Evolutionary conservation across 2,329 filamentous ascomycete genomes (phyloP).

Genomic region (Orbilia quercus): DNA sequence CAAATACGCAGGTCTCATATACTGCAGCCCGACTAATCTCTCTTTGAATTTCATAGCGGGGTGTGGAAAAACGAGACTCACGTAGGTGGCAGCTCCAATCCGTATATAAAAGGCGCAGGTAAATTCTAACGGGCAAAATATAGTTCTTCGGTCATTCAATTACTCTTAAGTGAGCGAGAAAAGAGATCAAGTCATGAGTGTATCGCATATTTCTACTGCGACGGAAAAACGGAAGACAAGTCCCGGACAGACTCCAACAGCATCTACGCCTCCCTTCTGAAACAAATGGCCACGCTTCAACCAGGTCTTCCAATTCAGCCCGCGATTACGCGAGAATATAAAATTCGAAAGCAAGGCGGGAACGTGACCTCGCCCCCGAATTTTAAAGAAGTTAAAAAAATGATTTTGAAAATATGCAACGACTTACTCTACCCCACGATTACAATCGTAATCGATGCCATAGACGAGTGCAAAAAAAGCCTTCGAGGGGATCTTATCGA

Average conservation of each 20-base stretch:
- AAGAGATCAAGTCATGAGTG: constrained; percentile 57
- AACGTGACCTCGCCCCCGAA: constrained; percentile 7
- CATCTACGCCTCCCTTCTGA: constrained; percentile 60
- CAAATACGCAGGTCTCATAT: not conserved
- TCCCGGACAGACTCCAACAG: constrained; percentile 59
- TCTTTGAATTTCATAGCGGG: constrained; percentile 60
- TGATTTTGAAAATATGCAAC: constrained; percentile 58
- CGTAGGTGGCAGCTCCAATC: constrained; percentile 61
- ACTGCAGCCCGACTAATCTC: constrained; percentile 58
- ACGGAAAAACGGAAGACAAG: constrained; percentile 59
- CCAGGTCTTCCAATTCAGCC: constrained; percentile 13
- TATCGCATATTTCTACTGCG: constrained; percentile 63
- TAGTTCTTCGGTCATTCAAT: constrained; percentile 17
- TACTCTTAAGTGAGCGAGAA: constrained; percentile 42
- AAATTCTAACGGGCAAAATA: no score
- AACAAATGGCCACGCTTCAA: constrained; percentile 54
- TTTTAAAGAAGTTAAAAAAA: constrained; percentile 19
- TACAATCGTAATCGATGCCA: constrained; percentile 62
- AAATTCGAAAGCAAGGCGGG: constrained; percentile 11
- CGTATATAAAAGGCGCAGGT: no score
- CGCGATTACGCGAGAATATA: constrained; percentile 3
- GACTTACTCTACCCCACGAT: constrained; percentile 61
- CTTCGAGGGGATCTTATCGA: constrained; percentile 60
- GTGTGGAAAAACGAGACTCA: constrained; percentile 61
- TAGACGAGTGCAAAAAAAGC: constrained; percentile 62